Percentiles rank a stretch among this genome's conserved stretches.
Evolutionary conservation across 2,329 filamentous ascomycete species (phyloP).

Genomic region (Beauveria sp.): DNA sequence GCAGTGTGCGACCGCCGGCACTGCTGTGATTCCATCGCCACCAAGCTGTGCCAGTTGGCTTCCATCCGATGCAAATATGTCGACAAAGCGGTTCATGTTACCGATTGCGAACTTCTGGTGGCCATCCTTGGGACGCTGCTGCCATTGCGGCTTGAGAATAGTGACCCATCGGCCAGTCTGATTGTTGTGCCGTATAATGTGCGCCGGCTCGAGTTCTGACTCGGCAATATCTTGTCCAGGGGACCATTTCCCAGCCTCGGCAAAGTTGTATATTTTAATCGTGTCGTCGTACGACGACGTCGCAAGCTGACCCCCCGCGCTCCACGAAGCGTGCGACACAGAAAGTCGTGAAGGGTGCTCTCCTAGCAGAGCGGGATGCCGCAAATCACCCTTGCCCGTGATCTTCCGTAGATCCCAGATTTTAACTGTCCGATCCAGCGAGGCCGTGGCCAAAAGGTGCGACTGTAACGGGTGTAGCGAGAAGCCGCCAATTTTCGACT

Average conservation of each 20-base stretch:
- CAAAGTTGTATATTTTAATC: slow-evolving; percentile 83
- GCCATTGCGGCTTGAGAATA: slow-evolving; percentile 79
- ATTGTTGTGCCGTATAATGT: slow-evolving; percentile 77
- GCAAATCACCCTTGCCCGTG: slow-evolving; percentile 49
- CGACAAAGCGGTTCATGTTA: slow-evolving; percentile 97
- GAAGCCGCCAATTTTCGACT: slow-evolving; percentile 96
- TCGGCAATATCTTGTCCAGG: slow-evolving; percentile 50
- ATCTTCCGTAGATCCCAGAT: slow-evolving; percentile 90
- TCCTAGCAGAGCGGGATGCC: slow-evolving; percentile 63
- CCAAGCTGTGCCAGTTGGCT: slow-evolving; percentile 83
- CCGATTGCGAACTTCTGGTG: slow-evolving; percentile 86
- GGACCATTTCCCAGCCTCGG: slow-evolving; percentile 51
- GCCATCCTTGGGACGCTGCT: slow-evolving; percentile 66
- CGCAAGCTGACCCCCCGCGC: slow-evolving; percentile 73
- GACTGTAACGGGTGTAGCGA: slow-evolving; percentile 71
- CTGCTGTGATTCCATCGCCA: slow-evolving; percentile 85
- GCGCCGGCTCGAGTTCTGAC: slow-evolving; percentile 59
- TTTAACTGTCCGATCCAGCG: slow-evolving; percentile 79
- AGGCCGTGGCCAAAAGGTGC: slow-evolving; percentile 81
- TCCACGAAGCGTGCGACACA: slow-evolving; percentile 90
- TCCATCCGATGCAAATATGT: slow-evolving; percentile 75
- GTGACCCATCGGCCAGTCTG: slow-evolving; percentile 95
- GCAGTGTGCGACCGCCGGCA: slow-evolving; percentile 86
- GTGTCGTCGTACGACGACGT: slow-evolving; percentile 94
- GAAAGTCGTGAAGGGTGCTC: slow-evolving; percentile 78